A percentile compares a stretch with the other conserved stretches of the same genome.
Conservation (phyloP, 257 asterid species). For the Nicotiana attenuata region DNA sequence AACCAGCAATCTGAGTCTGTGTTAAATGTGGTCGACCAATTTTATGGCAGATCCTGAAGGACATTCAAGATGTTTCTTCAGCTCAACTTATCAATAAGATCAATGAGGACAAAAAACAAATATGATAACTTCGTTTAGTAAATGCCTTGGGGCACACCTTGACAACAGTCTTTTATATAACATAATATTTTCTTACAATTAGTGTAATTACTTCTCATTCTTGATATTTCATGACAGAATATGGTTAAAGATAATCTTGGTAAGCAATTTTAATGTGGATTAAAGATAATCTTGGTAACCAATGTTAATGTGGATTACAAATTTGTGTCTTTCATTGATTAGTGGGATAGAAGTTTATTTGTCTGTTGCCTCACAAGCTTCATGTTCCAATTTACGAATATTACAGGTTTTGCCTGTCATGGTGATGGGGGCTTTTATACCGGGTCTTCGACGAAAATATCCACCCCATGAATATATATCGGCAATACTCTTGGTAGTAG, state of each 20-base stretch:
- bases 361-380: not conserved
- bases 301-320: not conserved
- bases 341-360: not conserved
- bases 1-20: not conserved
- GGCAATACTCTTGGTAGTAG: constrained; percentile 73
- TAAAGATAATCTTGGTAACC: not conserved
- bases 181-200: not conserved
- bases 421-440: constrained; percentile 97
- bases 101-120: not conserved
- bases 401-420: constrained; percentile 86
- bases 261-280: not conserved
- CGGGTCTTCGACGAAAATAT: constrained; percentile 80
- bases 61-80: not conserved
- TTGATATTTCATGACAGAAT: not conserved
- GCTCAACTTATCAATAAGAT: not conserved
- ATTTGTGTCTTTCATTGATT: not conserved
- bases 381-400: not conserved
- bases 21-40: not conserved
- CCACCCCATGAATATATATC: constrained; percentile 79
- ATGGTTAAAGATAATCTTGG: not conserved
- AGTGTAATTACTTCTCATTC: not conserved
- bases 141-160: not conserved
- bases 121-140: not conserved
- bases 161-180: not conserved
- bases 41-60: not conserved